phyloP scores from a whole-genome alignment of 2,329 filamentous ascomycete genomes.

The Dactylellina parvicollis region DNA sequence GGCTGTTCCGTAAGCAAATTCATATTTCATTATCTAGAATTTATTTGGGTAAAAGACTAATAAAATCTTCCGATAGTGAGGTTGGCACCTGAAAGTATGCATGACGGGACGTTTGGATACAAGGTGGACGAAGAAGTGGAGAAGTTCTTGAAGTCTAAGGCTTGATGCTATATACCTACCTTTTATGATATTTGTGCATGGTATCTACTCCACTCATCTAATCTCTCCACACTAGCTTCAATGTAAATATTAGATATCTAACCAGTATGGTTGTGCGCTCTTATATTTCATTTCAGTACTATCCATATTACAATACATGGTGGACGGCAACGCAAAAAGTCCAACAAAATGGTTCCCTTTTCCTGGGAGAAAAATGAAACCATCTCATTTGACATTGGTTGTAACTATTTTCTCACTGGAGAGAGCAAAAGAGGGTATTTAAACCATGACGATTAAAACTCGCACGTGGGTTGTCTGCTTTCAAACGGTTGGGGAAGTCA shows the following conservation, averaged over 20 bases:
- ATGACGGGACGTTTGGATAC: constrained; percentile 35
- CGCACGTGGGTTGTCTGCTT: too few species aligned
- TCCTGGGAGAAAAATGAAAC: too few species aligned
- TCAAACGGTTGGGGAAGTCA: too few species aligned
- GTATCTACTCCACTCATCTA: constrained; percentile 1
- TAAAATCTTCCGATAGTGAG: constrained; percentile 13
- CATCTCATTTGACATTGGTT: neutral
- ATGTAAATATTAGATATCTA: too few species aligned
- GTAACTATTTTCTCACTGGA: neutral
- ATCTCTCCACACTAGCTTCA: neutral
- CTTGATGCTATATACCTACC: too few species aligned
- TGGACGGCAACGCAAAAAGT: constrained; percentile 26
- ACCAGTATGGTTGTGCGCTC: too few species aligned
- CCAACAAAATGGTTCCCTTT: constrained; percentile 2
- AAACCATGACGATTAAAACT: neutral
- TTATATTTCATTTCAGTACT: too few species aligned
- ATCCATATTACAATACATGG: too few species aligned
- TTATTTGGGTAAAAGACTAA: neutral
- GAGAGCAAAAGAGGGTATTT: constrained; percentile 3
- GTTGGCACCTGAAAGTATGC: constrained; percentile 33
- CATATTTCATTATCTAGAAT: neutral
- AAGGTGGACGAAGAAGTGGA: constrained; percentile 49
- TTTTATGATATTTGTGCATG: neutral
- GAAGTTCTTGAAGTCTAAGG: constrained; percentile 28
- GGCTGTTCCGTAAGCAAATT: constrained; percentile 28